Evolutionary conservation across 176 grass and related monocot genomes (phyloP), one percentile per base, ranked within the genome.

Genomic region (Olyra latifolia): DNA sequence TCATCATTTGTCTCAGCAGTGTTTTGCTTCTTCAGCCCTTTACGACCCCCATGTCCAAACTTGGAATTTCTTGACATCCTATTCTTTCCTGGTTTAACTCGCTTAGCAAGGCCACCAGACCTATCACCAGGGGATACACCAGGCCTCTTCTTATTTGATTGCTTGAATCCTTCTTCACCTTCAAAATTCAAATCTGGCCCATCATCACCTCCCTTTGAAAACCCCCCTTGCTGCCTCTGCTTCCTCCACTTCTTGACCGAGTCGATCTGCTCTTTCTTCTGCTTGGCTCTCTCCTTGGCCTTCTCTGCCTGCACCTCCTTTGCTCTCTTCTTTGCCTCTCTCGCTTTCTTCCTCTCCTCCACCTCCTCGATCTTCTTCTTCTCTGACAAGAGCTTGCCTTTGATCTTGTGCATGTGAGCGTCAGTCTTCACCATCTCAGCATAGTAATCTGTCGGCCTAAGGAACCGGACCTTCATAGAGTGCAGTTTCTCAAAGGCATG

Each of bases 341-440:
- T 90, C 24, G 87, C 88, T 77, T 98, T 98, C 76, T 88, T 98
- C 66, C 92, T 91, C 81, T 93, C 92, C 64, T 98, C 95, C 7
- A 86, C 83, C 69, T 95, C 95, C 86, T 98, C 95, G 1, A 95
- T 98, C 80, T 81, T 89, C 86, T 95, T 93, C 86, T 98, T 98
- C 81, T 98, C 88, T 0, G 38, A 85, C 58, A 98, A 73, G 41
- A 98, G 78, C 64, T 88, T 95, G 68, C 89, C 85, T 59, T 95
- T 95, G 68, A 95, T 88, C 82, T 93, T 98, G 77, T 95, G 83
- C 96, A 98, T 98, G 80, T 98, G 96, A 40, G 77, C 20, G 47
- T 98, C 96, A 7, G 88, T 91, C 83, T 98, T 98, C 16, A 98
- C 96, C 92, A 98, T 98, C 81, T 98, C 96, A 0, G 96, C 96